Evolutionary conservation across 139 green algal species (phyloP).

Genomic region (Tetradesmus obliquus): DNA sequence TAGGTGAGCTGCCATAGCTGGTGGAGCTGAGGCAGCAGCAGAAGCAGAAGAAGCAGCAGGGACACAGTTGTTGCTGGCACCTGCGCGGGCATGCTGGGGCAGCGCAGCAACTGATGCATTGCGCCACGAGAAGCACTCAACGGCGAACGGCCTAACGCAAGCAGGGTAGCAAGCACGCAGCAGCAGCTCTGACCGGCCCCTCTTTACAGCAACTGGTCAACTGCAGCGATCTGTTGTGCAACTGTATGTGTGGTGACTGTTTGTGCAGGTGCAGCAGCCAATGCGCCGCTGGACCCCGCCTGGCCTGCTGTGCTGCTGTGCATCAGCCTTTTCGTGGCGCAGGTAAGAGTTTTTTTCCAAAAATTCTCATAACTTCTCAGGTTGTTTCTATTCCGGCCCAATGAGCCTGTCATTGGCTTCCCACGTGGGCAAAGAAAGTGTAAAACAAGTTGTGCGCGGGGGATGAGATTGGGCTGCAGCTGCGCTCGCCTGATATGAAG

Average conservation of each 20-base stretch:
- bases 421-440: no score
- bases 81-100: no score
- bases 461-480: no score
- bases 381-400: no score
- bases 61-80: background rate
- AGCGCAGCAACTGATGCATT: no score
- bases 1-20: constrained; percentile 62
- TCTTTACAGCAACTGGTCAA: background rate
- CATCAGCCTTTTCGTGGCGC: constrained; percentile 60
- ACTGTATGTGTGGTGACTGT: background rate
- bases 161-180: background rate
- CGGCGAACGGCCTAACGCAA: no score
- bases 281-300: constrained; percentile 6
- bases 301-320: constrained; percentile 56
- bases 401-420: no score
- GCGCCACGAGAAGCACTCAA: no score
- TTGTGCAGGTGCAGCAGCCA: background rate
- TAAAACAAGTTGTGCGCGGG: no score
- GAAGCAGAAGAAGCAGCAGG: background rate
- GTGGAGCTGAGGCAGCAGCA: constrained; percentile 39
- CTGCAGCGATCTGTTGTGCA: background rate
- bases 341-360: background rate
- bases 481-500: no score
- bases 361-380: no score
- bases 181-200: background rate